phyloP scores from a whole-genome alignment of 306 rosid genomes.

The Albizia julibrissin region DNA sequence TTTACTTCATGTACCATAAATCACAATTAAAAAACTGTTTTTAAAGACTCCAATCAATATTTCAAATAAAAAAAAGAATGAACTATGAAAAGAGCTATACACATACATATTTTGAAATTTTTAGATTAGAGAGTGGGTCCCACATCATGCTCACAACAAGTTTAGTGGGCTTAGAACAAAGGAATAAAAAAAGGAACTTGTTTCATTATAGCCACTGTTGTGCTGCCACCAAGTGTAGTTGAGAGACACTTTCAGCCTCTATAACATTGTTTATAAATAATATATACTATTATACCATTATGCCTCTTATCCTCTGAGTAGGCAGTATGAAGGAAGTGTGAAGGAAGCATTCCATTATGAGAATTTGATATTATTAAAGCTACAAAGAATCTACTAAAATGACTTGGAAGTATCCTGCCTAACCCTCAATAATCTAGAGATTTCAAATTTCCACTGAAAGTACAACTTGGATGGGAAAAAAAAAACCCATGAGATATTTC shows the following conservation, averaged over 20 bases:
- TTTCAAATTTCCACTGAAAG: conserved; percentile 5
- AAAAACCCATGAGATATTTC: background rate
- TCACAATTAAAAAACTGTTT: too few species aligned
- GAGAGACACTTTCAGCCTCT: conserved; percentile 28
- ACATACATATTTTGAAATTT: background rate
- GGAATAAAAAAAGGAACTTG: conserved; percentile 61
- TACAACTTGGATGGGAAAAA: background rate
- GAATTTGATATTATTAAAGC: conserved; percentile 25
- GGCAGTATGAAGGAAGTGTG: conserved; percentile 30
- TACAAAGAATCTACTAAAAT: conserved; percentile 20
- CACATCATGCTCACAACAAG: conserved; percentile 44
- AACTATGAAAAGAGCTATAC: too few species aligned
- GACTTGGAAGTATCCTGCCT: conserved; percentile 17
- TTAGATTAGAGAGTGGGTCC: conserved; percentile 34
- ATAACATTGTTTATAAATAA: background rate
- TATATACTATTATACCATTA: background rate
- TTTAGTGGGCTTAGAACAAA: conserved; percentile 62
- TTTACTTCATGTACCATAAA: too few species aligned
- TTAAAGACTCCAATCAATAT: too few species aligned
- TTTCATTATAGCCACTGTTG: conserved; percentile 28
- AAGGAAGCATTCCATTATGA: conserved; percentile 26
- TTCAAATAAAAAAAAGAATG: too few species aligned
- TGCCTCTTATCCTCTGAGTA: conserved; percentile 40
- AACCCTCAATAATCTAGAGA: conserved; percentile 10
- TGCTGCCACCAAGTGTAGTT: background rate